These are phyloP conservation scores for Leptographium lundbergii DNA, from an alignment of 2,329 filamentous ascomycete genomes.

Conservation along the genomic window DNA sequence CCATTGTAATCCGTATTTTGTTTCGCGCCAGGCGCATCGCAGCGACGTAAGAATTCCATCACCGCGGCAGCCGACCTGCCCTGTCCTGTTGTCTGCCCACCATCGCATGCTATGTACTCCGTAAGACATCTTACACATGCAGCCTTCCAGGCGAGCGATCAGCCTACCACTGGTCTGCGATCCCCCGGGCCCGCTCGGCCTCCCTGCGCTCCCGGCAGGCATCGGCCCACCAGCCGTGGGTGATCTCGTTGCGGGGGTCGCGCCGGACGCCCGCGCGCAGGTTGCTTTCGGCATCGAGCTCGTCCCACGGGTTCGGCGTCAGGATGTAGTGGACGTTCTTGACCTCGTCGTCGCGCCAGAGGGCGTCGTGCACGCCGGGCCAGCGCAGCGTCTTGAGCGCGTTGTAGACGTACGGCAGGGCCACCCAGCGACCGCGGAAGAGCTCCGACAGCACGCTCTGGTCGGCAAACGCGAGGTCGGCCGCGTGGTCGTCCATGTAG, in stretches of 20 bases:
- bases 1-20: background rate
- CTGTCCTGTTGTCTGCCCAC: background rate
- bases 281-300: conserved; percentile 30
- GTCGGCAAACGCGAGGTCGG: conserved; percentile 43
- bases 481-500: conserved; percentile 33
- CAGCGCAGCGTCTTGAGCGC: conserved; percentile 46
- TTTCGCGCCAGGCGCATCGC: background rate
- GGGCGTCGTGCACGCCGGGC: conserved; percentile 35
- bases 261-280: conserved; percentile 18
- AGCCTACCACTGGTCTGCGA: conserved; percentile 10
- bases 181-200: conserved; percentile 9
- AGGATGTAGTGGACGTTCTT: conserved; percentile 52
- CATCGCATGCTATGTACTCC: background rate
- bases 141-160: no score
- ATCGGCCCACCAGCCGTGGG: conserved; percentile 44
- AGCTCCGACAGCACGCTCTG: conserved; percentile 44
- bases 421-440: conserved; percentile 42
- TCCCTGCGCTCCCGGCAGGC: conserved; percentile 25
- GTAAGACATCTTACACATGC: no score
- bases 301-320: conserved; percentile 46
- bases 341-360: conserved; percentile 45
- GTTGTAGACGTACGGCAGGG: conserved; percentile 49
- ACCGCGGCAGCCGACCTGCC: background rate
- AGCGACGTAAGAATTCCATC: background rate
- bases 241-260: conserved; percentile 28